These are phyloP conservation scores for Solidago caesia DNA, from an alignment of 129 eudicot species.

Conservation along the genomic window DNA sequence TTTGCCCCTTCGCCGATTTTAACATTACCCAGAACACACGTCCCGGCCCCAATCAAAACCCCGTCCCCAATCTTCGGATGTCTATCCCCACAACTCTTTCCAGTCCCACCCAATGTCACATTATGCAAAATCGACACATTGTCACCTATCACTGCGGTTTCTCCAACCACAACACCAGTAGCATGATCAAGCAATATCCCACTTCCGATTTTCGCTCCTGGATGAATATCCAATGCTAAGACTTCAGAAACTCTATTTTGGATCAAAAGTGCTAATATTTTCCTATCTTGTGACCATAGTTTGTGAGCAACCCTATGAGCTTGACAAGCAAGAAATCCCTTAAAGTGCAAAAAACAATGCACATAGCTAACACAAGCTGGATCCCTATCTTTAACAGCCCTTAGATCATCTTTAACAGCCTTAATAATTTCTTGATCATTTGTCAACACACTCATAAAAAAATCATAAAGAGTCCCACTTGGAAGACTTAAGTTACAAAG, in stretches of 20 bases:
- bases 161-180: constrained; percentile 91
- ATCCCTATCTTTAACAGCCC: constrained; percentile 85
- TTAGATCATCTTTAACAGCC: constrained; percentile 59
- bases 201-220: constrained; percentile 82
- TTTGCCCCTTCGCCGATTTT: constrained; percentile 84
- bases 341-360: constrained; percentile 83
- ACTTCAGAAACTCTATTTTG: constrained; percentile 89
- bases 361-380: constrained; percentile 94
- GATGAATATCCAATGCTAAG: constrained; percentile 84
- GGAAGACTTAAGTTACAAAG: constrained; percentile 56
- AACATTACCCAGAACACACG: constrained; percentile 90
- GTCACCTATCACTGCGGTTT: constrained; percentile 85
- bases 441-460: constrained; percentile 52
- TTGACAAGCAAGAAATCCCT: constrained; percentile 90
- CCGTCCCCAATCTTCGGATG: constrained; percentile 93
- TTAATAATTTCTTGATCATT: constrained; percentile 53
- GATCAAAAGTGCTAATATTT: constrained; percentile 60
- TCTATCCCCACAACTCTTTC: constrained; percentile 76
- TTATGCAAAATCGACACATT: constrained; percentile 93
- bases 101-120: constrained; percentile 93
- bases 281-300: constrained; percentile 70
- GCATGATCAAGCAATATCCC: constrained; percentile 94
- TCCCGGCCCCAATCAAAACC: constrained; percentile 96
- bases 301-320: constrained; percentile 80
- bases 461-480: constrained; percentile 55